Evolutionary conservation across 371 early-diverging fungal genomes (phyloP).

Genomic region (Sporodiniella umbellata): DNA sequence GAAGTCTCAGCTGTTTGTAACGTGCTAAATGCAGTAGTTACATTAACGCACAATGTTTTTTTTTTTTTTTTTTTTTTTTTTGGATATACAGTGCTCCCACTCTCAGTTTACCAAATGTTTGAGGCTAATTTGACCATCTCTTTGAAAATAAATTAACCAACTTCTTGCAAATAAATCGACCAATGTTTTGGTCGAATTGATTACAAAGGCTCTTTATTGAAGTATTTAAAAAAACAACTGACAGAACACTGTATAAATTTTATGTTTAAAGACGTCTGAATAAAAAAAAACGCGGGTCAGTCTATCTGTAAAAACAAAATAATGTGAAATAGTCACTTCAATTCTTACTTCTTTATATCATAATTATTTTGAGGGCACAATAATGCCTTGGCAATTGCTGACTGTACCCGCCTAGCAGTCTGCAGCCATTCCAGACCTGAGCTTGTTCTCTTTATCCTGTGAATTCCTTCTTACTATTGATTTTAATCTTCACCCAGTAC

Average conservation of each 20-base stretch:
- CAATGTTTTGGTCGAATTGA: conserved; percentile 10
- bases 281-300: conserved; percentile 5
- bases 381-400: conserved; percentile 10
- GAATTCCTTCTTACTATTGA: conserved; percentile 9
- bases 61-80: too few relatives aligned
- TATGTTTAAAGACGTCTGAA: conserved; percentile 11
- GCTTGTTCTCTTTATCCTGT: conserved; percentile 8
- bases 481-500: conserved; percentile 11
- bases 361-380: conserved; percentile 3
- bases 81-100: background rate
- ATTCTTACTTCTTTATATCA: conserved; percentile 2
- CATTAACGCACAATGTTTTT: too few relatives aligned
- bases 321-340: conserved; percentile 2
- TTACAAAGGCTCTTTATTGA: conserved; percentile 13
- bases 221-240: conserved; percentile 7
- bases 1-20: too few relatives aligned
- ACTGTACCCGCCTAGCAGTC: conserved; percentile 10
- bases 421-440: conserved; percentile 10
- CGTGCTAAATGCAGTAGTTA: too few relatives aligned
- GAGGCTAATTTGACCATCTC: conserved; percentile 3
- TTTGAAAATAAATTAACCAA: background rate
- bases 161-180: conserved; percentile 9
- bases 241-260: conserved; percentile 13
- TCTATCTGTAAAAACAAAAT: conserved; percentile 3
- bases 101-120: background rate